A percentile compares a stretch with the other conserved stretches of the same genome.
Conservation (phyloP, 2,329 filamentous ascomycete genomes). For the Ascosphaera apis region DNA sequence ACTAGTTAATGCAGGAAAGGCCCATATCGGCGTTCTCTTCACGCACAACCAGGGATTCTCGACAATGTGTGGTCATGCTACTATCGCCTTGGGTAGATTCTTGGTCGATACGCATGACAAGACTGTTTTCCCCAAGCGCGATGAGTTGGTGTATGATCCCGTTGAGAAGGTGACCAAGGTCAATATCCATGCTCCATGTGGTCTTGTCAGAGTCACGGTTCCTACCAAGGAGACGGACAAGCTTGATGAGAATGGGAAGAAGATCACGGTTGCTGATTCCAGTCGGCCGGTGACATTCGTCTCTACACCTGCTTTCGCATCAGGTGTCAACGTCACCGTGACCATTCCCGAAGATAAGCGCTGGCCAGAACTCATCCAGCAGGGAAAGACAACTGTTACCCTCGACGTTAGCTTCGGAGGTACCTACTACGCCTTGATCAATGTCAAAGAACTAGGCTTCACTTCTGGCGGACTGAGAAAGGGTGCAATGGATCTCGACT, state of each 20-base stretch:
- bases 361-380: conserved; percentile 17
- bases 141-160: conserved; percentile 11
- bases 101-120: conserved; percentile 20
- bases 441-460: conserved; percentile 18
- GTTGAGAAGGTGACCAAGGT: conserved; percentile 10
- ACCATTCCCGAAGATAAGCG: conserved; percentile 10
- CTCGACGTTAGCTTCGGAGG: conserved; percentile 22
- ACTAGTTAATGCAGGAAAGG: conserved; percentile 16
- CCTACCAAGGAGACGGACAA: conserved; percentile 10
- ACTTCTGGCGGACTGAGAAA: conserved; percentile 7
- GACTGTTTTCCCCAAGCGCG: conserved; percentile 17
- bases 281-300: conserved; percentile 19
- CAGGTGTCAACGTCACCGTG: conserved; percentile 12
- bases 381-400: conserved; percentile 8
- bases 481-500: conserved; percentile 9
- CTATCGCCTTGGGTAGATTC: conserved; percentile 25
- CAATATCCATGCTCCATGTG: conserved; percentile 23
- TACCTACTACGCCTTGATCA: conserved; percentile 20
- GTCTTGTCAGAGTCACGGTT: conserved; percentile 19
- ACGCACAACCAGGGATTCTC: conserved; percentile 26
- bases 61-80: conserved; percentile 30
- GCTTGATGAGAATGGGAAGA: conserved; percentile 4
- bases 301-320: conserved; percentile 21
- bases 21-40: conserved; percentile 27
- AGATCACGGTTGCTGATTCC: conserved; percentile 14